Evolutionary conservation across 176 grass and related monocot genomes (phyloP).

Genomic region (Tuctoria greenei): DNA sequence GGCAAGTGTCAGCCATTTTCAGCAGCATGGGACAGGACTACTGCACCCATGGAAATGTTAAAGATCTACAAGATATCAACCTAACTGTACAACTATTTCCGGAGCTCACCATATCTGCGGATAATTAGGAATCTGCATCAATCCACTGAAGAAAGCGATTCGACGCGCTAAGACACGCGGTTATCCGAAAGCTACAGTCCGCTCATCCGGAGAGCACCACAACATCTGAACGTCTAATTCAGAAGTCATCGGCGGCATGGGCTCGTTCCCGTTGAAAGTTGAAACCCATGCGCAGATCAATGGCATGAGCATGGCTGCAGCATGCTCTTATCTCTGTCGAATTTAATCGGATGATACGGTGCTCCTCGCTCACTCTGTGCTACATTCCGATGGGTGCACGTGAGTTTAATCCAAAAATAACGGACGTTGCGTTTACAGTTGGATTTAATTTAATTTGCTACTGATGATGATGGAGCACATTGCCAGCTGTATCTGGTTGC

Average conservation of each 20-base stretch:
- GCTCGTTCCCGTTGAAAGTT: neutral
- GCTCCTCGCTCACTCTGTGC: neutral
- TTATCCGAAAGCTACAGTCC: neutral
- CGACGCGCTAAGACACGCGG: neutral
- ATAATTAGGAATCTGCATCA: conserved; percentile 16
- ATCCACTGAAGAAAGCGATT: neutral
- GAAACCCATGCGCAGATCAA: conserved; percentile 5
- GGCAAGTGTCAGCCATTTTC: neutral
- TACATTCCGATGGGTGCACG: neutral
- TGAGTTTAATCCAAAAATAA: neutral
- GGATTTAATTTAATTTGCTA: too few relatives aligned
- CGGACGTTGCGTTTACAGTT: neutral
- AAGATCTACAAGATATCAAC: neutral
- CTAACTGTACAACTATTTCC: neutral
- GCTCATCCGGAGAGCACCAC: neutral
- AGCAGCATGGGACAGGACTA: conserved; percentile 30
- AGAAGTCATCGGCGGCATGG: conserved; percentile 14
- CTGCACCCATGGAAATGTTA: neutral
- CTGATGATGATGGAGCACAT: neutral
- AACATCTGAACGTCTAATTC: neutral
- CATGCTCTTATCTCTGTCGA: neutral
- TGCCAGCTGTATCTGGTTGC: neutral
- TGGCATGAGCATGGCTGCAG: conserved; percentile 13
- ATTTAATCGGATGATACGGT: neutral
- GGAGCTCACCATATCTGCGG: neutral